Evolutionary conservation across 1,284 basidiomycete genomes (phyloP).

Genomic region (Marasmius tenuissimus): DNA sequence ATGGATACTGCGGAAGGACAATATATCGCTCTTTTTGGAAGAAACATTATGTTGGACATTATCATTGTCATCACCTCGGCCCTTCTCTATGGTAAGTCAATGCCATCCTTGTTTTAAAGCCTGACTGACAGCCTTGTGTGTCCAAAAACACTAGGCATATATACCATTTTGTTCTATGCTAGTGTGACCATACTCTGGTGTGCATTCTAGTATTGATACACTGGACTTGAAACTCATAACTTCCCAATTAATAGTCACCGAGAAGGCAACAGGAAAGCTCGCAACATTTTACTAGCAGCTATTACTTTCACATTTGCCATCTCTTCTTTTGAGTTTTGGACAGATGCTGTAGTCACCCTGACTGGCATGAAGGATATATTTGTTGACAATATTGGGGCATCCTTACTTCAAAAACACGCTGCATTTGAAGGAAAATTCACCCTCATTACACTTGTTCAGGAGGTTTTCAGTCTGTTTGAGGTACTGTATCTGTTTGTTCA

Average conservation of each 20-base stretch:
- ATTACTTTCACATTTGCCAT: neutral
- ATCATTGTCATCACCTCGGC: too few species aligned
- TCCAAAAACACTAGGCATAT: too few species aligned
- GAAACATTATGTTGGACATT: too few species aligned
- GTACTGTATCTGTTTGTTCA: neutral
- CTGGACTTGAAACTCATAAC: too few species aligned
- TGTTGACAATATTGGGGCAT: neutral
- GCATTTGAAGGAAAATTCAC: neutral
- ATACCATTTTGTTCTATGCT: too few species aligned
- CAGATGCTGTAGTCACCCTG: neutral
- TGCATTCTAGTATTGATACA: too few species aligned
- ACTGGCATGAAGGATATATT: neutral
- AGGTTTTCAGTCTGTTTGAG: neutral
- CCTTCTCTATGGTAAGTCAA: too few species aligned
- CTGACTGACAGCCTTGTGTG: too few species aligned
- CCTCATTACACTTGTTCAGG: neutral
- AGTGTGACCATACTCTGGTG: too few species aligned
- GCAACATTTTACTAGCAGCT: neutral
- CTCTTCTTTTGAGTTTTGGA: neutral
- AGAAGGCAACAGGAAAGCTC: neutral
- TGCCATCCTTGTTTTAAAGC: too few species aligned
- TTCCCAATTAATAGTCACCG: neutral
- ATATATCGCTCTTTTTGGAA: too few species aligned
- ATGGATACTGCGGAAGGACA: too few species aligned
- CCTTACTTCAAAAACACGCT: neutral